These are phyloP conservation scores for Globisporangium echinulatum DNA, from an alignment of 352 stramenopile species.

Conservation along the genomic window DNA sequence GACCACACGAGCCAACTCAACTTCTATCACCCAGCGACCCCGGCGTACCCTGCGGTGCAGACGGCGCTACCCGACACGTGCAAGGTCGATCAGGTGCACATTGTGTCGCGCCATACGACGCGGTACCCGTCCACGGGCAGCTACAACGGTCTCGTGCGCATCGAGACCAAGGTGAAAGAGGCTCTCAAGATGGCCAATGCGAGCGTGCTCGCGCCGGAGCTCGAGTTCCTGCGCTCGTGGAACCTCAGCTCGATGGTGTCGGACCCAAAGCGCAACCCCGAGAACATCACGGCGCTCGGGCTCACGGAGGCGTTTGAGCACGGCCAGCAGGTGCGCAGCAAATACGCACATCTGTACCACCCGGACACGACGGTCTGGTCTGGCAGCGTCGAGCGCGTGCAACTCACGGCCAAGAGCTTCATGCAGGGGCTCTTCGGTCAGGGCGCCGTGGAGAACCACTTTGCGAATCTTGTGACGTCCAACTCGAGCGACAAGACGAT, in stretches of 20 bases:
- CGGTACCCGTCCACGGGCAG: slow-evolving; percentile 48
- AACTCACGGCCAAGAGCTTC: slow-evolving; percentile 41
- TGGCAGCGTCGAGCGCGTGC: slow-evolving; percentile 40
- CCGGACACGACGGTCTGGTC: slow-evolving; percentile 37
- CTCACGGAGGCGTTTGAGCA: slow-evolving; percentile 37
- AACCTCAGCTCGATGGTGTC: slow-evolving; percentile 34
- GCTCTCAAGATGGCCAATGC: slow-evolving; percentile 23
- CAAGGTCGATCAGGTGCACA: slow-evolving; percentile 43
- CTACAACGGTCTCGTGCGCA: slow-evolving; percentile 32
- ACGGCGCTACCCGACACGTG: slow-evolving; percentile 33
- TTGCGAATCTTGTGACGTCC: slow-evolving; percentile 29
- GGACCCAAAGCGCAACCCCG: slow-evolving; percentile 25
- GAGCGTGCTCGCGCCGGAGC: slow-evolving; percentile 19
- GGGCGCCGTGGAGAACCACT: slow-evolving; percentile 17
- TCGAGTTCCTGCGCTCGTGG: slow-evolving; percentile 40
- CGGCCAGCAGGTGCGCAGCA: slow-evolving; percentile 25
- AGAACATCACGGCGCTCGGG: slow-evolving; percentile 50
- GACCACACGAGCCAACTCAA: slow-evolving; percentile 58
- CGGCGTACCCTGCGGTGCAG: slow-evolving; percentile 27
- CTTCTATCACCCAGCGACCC: slow-evolving; percentile 46
- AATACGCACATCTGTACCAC: slow-evolving; percentile 38
- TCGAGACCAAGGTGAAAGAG: slow-evolving; percentile 23
- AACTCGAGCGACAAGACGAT: slow-evolving; percentile 29
- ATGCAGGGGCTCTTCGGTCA: slow-evolving; percentile 43
- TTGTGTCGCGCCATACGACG: slow-evolving; percentile 41